Base-by-base conservation (phyloP, 2,329 filamentous ascomycete genomes). In the Fonsecaea nubica region DNA sequence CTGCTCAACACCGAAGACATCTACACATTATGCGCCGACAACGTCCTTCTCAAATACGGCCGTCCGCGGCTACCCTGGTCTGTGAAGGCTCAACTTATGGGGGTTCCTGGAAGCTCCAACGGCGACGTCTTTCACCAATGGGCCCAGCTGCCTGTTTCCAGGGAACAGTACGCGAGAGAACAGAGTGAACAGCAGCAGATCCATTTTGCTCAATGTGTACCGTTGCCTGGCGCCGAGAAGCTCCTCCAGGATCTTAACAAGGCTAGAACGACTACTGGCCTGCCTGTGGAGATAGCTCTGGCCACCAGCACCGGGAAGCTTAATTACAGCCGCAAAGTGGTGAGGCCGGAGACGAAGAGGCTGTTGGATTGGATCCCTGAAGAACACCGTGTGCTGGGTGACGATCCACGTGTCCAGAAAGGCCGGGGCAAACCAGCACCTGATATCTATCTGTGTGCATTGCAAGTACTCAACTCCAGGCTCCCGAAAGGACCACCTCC, bases 1-100 rank as follows among this genome's bases (percentile, higher is more conserved):
- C 87, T 99, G 25, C 91, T 98, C 76, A 89, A 98, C 79, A 93
- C 92, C 36, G 95, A 98, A 82, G 95, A 98, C 75, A 82, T 88
- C 64, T 98, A 98, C 83, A 95, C 92, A 0, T 77, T 86, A 35
- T 90, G 91, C 79, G 90, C 92, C 67, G 97, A 98, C 80, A 83
- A 87, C 32, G 86, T 98, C 40, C 89, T 99, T 42, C 83, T 85
- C 64, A 88, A 90, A 76, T 92, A 95, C 78, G 86, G 85, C 74
- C 88, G 87, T 58, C 90, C 91, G 0, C 77, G 81, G 12, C 83
- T 98, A 18, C 94, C 95, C 0, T 98, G 95, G 95, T 88, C 87
- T 69, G 88, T 99, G 81, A 98, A 98, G 83, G 93, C 95, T 8
- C 90, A 92, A 78, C 83, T 98, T n/a, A 89, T 91, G 80, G 89